phyloP scores from a whole-genome alignment of 1,139 yeast genomes.

The Geotrichum phurueaensis region DNA sequence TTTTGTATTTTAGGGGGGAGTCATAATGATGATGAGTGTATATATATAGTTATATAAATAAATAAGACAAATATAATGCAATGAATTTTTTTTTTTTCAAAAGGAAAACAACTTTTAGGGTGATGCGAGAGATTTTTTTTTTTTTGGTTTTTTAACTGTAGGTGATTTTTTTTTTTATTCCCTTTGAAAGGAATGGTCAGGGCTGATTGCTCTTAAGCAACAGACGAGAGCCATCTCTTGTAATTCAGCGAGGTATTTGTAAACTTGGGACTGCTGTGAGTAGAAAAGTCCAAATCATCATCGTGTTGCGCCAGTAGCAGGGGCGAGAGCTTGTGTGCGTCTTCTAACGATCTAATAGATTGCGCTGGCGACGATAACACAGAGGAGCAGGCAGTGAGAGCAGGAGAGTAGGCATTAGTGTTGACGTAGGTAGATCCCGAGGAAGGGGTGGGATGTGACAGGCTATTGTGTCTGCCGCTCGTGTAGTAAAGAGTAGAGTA shows the following conservation, averaged over 20 bases:
- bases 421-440: background rate
- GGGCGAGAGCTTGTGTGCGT: background rate
- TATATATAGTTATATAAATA: background rate
- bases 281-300: conserved; percentile 25
- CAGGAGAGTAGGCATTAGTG: background rate
- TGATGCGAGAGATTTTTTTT: background rate
- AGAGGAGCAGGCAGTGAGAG: conserved; percentile 10
- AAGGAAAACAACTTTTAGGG: background rate
- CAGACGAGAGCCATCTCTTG: conserved; percentile 26
- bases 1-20: background rate
- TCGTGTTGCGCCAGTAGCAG: conserved; percentile 14
- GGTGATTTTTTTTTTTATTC: background rate
- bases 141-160: background rate
- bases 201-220: background rate
- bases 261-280: conserved; percentile 6
- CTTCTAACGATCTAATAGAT: background rate
- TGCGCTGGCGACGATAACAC: background rate
- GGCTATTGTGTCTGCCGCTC: conserved; percentile 17
- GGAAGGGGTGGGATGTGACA: conserved; percentile 6
- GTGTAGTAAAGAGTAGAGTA: conserved; percentile 19
- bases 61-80: background rate
- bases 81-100: background rate
- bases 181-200: background rate
- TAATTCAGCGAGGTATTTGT: conserved; percentile 24
- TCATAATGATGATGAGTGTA: background rate